These are phyloP conservation scores for Cucurbita maxima DNA, from an alignment of 306 rosid species.

Conservation along the genomic window DNA sequence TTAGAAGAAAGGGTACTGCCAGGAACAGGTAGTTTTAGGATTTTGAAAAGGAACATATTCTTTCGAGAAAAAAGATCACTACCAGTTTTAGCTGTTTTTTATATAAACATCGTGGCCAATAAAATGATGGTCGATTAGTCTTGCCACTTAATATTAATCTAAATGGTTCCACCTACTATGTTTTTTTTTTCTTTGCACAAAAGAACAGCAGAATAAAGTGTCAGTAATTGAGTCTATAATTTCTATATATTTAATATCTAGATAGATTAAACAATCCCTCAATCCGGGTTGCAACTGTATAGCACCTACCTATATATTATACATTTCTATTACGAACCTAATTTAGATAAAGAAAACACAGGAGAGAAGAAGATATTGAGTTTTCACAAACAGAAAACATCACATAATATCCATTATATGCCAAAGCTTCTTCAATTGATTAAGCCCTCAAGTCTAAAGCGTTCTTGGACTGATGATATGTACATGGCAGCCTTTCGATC, in stretches of 20 bases:
- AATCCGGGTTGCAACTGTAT: neutral
- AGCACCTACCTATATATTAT: neutral
- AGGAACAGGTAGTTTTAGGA: neutral
- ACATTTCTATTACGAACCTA: neutral
- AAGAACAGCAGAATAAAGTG: neutral
- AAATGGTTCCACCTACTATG: neutral
- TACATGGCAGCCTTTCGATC: neutral
- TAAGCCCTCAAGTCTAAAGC: neutral
- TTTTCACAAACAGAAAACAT: no score
- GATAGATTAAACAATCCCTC: neutral
- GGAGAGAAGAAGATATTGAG: no score
- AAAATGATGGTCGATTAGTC: neutral
- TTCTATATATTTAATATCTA: neutral
- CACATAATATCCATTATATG: no score
- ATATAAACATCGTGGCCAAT: neutral
- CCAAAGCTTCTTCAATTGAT: neutral
- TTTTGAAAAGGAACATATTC: neutral
- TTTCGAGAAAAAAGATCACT: no score
- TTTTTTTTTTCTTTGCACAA: no score
- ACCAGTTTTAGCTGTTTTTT: no score
- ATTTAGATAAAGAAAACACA: no score
- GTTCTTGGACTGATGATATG: constrained; percentile 4
- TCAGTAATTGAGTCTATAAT: neutral
- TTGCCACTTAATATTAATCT: neutral
- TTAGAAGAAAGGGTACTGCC: neutral